Evolutionary conservation across 768 basidiomycete species (phyloP), one percentile per base, ranked within the genome.

Genomic region (Pholiota molesta): DNA sequence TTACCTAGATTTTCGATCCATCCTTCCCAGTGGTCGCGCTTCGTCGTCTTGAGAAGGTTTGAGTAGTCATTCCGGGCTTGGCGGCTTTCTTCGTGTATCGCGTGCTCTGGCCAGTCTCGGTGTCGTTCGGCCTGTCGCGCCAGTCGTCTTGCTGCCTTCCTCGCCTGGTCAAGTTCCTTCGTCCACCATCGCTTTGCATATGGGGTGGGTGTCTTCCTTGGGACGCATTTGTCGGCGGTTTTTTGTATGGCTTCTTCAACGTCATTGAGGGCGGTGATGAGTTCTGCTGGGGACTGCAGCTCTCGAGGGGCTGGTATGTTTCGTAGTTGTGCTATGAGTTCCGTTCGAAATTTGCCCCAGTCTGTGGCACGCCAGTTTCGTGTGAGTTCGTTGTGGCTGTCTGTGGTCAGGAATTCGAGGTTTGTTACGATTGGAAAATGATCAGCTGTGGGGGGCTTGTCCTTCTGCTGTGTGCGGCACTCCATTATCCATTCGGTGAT

Each of bases 351-450:
- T 1, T 60, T 54, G 0, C 59, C 54, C 71, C 72, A 75, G 52
- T 74, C 68, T 4, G 60, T 59, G 0, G 21, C 58, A 1, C 60
- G 52, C 60, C 65, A 79, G 61, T 75, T 71, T 10, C 51, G 55
- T 3, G 37, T 10, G 0, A 55, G 61, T 13, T 51, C 23, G 1
- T n/a, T 7, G 0, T 55, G 14, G 1, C 55, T 26, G 7, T 29
- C 4, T 4, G 62, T 19, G 1, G 66, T 11, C 1, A 60, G 39
- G 1, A 75, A 19, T 3, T 73, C 68, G 0, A 79, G 5, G 1
- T 42, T 47, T 0, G 68, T 73, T 10, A 70, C 21, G 1, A 79
- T 70, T 0, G 75, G 77, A 10, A 75, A 64, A 49, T 79, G 77
- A 67, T 79, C 76, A 0, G 77, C 70, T 0, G 62, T 62, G 0